Base-by-base conservation (phyloP, 495 filamentous ascomycete species). In the Achaetomiella virescens region DNA sequence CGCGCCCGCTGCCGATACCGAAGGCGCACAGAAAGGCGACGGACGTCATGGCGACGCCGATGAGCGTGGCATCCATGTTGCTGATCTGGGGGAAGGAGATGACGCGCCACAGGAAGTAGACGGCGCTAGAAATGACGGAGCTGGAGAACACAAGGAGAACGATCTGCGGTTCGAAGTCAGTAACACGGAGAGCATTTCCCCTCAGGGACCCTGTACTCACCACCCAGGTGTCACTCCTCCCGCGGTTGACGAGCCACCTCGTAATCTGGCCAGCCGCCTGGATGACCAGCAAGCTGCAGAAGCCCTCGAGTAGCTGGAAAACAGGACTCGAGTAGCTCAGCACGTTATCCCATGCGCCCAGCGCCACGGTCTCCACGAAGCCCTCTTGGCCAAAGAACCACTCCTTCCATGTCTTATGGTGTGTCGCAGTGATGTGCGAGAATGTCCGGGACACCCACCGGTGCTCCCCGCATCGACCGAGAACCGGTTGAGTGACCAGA, bases 21-120 rank as follows among this genome's bases (percentile, higher is more conserved):
- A 89, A 97, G 12, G 88, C 88, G 65, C 90, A 90, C 29, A 98
- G 75, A 66, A 97, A 95, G 44, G 96, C 81, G 22, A 89, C 90
- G 55, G 89, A 93, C 21, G 91, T 93, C 61, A 98, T 84, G 17
- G 90, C 87, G 33, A 88, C 88, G 29, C 93, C 93, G 52, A 98
- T 97, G 22, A 98, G 76, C 21, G 88, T 87, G 37, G 93, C 91
- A 67, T 97, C 92, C n/a, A 95, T 78, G 65, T 95, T 96, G 66
- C 84, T 84, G 64, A 98, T 90, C 50, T 90, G 87, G 2, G 92
- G 91, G 73, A 98, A 98, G 61, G 84, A 86, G 20, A 89, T 87
- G 33, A 98, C 90, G 37, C 93, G 81, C 90, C 89, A 97, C 36
- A 98, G 82, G 74, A 97, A 98, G 72, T 98, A 98, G 41, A 96